Conservation (phyloP, 768 basidiomycete genomes). For the Calocybe cyanea region DNA sequence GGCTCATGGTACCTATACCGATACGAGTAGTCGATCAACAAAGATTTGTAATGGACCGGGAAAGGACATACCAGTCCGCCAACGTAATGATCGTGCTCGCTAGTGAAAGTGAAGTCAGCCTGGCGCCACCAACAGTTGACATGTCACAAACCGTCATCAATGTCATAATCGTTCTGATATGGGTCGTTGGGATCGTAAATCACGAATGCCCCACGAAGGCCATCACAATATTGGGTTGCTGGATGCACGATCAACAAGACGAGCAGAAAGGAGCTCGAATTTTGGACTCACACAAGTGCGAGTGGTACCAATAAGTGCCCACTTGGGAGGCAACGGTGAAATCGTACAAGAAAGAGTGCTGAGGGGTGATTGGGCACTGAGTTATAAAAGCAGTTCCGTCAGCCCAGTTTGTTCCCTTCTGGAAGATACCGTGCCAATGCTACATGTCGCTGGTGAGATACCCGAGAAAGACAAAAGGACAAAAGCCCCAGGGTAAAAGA, state of each 20-base stretch:
- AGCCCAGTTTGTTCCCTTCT: slow-evolving; percentile 27
- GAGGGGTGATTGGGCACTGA: slow-evolving; percentile 38
- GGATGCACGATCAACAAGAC: too few relatives aligned
- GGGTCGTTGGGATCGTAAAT: slow-evolving; percentile 37
- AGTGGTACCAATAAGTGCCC: slow-evolving; percentile 27
- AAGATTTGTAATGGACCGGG: neutral
- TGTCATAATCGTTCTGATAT: slow-evolving; percentile 22
- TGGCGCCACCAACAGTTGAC: neutral
- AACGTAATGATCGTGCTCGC: slow-evolving; percentile 40
- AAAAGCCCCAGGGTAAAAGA: too few relatives aligned
- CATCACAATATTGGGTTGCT: slow-evolving; percentile 47
- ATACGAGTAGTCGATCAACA: neutral
- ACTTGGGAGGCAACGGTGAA: slow-evolving; percentile 23
- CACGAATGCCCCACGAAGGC: slow-evolving; percentile 31
- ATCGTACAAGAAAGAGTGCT: slow-evolving; percentile 32
- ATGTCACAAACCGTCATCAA: slow-evolving; percentile 16
- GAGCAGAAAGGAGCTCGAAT: slow-evolving; percentile 5
- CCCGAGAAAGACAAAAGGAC: neutral
- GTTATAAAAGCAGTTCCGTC: slow-evolving; percentile 34
- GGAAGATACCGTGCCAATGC: slow-evolving; percentile 49
- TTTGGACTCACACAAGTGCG: slow-evolving; percentile 18
- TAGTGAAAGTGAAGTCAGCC: slow-evolving; percentile 15
- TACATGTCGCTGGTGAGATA: neutral
- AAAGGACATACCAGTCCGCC: slow-evolving; percentile 31
- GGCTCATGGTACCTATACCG: slow-evolving; percentile 5